Conservation (phyloP, 305 asterid species). For the Plantago lanceolata region DNA sequence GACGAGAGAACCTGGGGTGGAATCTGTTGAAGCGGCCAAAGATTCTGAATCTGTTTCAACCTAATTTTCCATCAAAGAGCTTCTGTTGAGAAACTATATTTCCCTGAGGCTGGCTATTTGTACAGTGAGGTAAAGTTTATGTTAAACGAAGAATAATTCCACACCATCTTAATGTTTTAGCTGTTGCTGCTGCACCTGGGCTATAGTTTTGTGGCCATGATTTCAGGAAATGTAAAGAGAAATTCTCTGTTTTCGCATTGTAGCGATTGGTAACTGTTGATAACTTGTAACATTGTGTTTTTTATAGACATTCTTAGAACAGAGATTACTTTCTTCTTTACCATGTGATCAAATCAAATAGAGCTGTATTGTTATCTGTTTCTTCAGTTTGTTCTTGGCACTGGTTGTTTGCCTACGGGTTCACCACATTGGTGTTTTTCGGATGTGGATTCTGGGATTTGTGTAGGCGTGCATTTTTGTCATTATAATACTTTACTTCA, state of each 20-base stretch:
- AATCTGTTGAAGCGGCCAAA: conserved; percentile 33
- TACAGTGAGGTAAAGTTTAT: conserved; percentile 59
- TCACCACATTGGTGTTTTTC: too few species aligned
- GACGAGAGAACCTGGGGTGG: conserved; percentile 28
- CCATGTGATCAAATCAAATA: not conserved
- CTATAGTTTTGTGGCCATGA: conserved; percentile 36
- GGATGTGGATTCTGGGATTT: too few species aligned
- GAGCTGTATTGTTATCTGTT: not conserved
- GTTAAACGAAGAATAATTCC: conserved; percentile 29
- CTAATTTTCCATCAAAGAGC: conserved; percentile 23
- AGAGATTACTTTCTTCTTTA: not conserved
- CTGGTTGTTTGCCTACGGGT: too few species aligned
- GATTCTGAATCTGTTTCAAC: conserved; percentile 34
- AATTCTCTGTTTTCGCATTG: conserved; percentile 26
- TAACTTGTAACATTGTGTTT: conserved; percentile 35
- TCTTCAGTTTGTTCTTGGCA: too few species aligned
- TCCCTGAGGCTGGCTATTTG: conserved; percentile 44
- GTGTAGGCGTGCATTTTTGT: too few species aligned
- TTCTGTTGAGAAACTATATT: conserved; percentile 30
- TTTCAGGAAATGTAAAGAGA: conserved; percentile 45
- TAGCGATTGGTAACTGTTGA: conserved; percentile 24
- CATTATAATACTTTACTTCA: too few species aligned
- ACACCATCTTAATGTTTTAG: conserved; percentile 33
- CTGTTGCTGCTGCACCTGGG: conserved; percentile 41
- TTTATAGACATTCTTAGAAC: conserved; percentile 21